Percentiles rank a stretch among this genome's conserved stretches.
Conservation (phyloP, 371 early-diverging fungal species). For the Rhizopus arrhizus region DNA sequence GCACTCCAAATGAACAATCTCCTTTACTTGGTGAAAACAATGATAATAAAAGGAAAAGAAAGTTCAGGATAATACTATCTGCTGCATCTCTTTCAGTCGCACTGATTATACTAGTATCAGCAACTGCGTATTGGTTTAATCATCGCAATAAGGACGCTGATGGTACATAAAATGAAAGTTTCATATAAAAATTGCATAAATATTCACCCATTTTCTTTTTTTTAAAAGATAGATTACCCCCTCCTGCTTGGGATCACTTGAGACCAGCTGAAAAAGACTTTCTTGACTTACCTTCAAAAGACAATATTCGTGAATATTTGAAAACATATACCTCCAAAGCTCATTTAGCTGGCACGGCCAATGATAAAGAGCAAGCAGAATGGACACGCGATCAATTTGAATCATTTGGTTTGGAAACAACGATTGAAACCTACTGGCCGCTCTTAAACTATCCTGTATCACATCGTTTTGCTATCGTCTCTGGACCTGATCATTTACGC, state of each 20-base stretch:
- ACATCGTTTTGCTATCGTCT: conserved; percentile 60
- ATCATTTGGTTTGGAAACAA: conserved; percentile 58
- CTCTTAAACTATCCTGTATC: conserved; percentile 60
- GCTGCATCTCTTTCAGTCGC: conserved; percentile 19
- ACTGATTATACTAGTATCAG: conserved; percentile 45
- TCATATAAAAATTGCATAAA: conserved; percentile 30
- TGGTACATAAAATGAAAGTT: conserved; percentile 49
- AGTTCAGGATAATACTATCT: conserved; percentile 24
- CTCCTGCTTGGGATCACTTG: conserved; percentile 25
- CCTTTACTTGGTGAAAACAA: conserved; percentile 37
- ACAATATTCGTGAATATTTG: conserved; percentile 17
- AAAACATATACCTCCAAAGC: conserved; percentile 53
- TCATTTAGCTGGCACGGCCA: conserved; percentile 58
- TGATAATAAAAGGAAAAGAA: conserved; percentile 26
- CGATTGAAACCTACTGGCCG: conserved; percentile 64
- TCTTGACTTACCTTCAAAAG: conserved; percentile 22
- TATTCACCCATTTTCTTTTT: too few relatives aligned
- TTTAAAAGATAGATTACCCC: conserved; percentile 36
- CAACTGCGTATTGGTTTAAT: conserved; percentile 50
- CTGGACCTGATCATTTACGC: conserved; percentile 48
- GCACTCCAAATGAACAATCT: conserved; percentile 49
- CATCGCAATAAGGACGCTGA: not conserved
- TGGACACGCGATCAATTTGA: conserved; percentile 60
- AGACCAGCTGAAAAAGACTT: conserved; percentile 18
- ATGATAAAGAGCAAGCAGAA: conserved; percentile 54